Evolutionary conservation across 2,329 filamentous ascomycete genomes (phyloP), one percentile per base, ranked within the genome.

Genomic region (Exutisphaerella laricina): DNA sequence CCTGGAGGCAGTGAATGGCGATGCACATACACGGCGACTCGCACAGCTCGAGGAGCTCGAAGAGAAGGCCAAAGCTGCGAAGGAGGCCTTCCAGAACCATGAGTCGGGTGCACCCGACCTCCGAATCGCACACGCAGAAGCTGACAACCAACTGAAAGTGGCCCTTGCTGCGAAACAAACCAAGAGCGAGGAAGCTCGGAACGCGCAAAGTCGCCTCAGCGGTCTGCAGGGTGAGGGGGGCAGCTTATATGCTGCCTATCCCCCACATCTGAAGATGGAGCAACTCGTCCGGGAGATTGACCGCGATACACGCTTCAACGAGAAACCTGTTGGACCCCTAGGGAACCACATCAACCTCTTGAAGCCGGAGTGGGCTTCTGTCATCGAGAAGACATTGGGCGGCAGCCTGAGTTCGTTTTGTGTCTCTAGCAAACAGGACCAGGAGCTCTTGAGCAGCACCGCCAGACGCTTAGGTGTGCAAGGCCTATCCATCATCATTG

Each of bases 351-450:
- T 98, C 39, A 81, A 80, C 52, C 70, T 98, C 17, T 69, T 80
- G 25, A 82, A 90, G 53, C 84, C 86, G 1, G 75, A 86, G 55
- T 98, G 92, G 92, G 84, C 83, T 1, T 76, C 78, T 1, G 80
- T 94, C 31, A 65, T 98, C 10, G 92, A 98, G 61, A 84, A 77
- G 49, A 78, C 78, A 1, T 74, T 95, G 33, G 86, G 86, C n/a
- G 66, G 64, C 3, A 72, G 69, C 0, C 69, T 97, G 22, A 84
- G 80, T 49, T 80, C 78, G 1, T 98, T 97, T 58, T 77, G 94
- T 38, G 89, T 96, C 30, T 82, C 79, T 4, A 87, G 72, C 62
- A 87, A 85, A 57, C 66, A 71, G 9, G 92, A 98, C 60, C 81
- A 87, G 60, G 72, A 73, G n/a, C 72, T 78, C 5, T 70, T 98